phyloP scores from a whole-genome alignment of 805 yeast species.

The Jamesozyma spencerorum region DNA sequence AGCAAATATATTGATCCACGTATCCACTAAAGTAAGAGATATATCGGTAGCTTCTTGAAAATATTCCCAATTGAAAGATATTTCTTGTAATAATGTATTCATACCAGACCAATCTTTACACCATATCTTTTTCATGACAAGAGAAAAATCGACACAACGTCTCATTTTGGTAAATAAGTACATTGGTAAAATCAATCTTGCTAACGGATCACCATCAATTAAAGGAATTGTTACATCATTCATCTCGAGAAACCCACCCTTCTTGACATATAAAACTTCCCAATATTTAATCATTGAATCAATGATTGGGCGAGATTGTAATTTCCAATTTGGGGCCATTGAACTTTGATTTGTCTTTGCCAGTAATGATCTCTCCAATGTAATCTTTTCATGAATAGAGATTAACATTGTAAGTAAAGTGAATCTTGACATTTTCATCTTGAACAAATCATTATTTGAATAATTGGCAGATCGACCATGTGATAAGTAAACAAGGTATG shows the following conservation, averaged over 20 bases:
- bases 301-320: slow-evolving; percentile 50
- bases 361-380: slow-evolving; percentile 34
- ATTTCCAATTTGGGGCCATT: slow-evolving; percentile 55
- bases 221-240: slow-evolving; percentile 33
- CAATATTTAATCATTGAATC: slow-evolving; percentile 52
- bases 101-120: slow-evolving; percentile 58
- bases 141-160: slow-evolving; percentile 51
- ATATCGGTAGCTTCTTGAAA: slow-evolving; percentile 53
- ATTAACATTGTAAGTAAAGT: slow-evolving; percentile 49
- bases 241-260: slow-evolving; percentile 53
- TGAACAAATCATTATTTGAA: slow-evolving; percentile 5
- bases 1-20: slow-evolving; percentile 62
- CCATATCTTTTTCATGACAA: slow-evolving; percentile 53
- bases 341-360: slow-evolving; percentile 29
- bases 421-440: slow-evolving; percentile 24
- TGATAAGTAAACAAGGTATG: slow-evolving; percentile 39
- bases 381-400: slow-evolving; percentile 60
- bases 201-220: slow-evolving; percentile 44
- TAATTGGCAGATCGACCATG: slow-evolving; percentile 26
- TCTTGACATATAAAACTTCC: slow-evolving; percentile 54
- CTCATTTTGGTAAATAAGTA: slow-evolving; percentile 59
- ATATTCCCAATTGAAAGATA: slow-evolving; percentile 50
- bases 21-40: slow-evolving; percentile 48
- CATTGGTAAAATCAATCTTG: slow-evolving; percentile 59
- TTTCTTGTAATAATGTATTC: slow-evolving; percentile 42